Base-by-base conservation (phyloP, 768 basidiomycete species). In the Tulasnella sp. region DNA sequence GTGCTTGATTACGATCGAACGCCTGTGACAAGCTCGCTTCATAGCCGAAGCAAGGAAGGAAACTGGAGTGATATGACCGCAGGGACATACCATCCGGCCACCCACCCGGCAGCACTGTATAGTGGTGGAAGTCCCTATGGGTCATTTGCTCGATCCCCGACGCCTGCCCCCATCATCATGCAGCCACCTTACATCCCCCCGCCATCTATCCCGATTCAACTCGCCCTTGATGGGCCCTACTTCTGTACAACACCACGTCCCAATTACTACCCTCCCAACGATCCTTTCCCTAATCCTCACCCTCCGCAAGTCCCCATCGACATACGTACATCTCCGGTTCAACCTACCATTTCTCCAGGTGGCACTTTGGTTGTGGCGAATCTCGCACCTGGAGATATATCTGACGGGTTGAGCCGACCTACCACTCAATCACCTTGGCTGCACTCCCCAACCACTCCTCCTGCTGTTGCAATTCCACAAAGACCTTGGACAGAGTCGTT, bases 361-460 rank as follows among this genome's bases (percentile, higher is more conserved):
- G 74, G 74, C 3, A 75, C 46, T 14, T n/a, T 75, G 46, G 46
- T 48, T 20, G 74, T 75, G 24, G 74, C 74, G 16, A 75, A 75
- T 28, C 40, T 75, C 18, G 74, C 40, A 22, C 74, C 74, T 20
- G 74, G 74, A 9, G 74, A 75, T 75, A 75, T 75, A 12, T 73
- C 72, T 44, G 72, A 73, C 11, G 72, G 31, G 28, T 37, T 73
- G 41, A 75, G 74, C 22, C 64, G 46, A 42, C 74, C 41, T 22
- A 41, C 31, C 41, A 75, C 46, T 37, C 40, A 42, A 44, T 37
- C 74, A n/a, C n/a, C 41, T 54, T 54, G 40, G 40, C 2, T 5
- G 41, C 41, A 28, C 3, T 75, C 31, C 7, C 74, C 72, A 22
- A 44, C 31, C 14, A 5, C 74, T 40, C 74, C 74, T 24, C 41